Evolutionary conservation across 1,139 yeast species (phyloP), one percentile per base, ranked within the genome.

Genomic region (Blastobotrys raffinosifermentans): DNA sequence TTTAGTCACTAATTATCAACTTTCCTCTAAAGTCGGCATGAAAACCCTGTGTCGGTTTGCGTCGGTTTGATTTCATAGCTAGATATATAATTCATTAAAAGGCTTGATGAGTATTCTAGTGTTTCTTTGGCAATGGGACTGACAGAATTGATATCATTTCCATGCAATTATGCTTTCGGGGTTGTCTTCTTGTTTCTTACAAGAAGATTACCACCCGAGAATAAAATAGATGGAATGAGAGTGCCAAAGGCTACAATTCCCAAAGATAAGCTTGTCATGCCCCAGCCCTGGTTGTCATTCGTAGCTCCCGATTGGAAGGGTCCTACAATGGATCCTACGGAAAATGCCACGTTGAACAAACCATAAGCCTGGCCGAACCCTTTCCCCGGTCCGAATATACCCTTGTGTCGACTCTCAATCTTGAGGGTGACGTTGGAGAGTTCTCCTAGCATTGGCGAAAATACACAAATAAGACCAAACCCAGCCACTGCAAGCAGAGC

Each of bases 291-390:
- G 9, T 32, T 20, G 4, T 41, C 43, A 30, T 44, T 45, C n/a
- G 51, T 47, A 2, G 52, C 50, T 5, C 62, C 64, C 4, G 61
- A 51, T 29, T 51, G 53, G 15, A 60, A 51, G 3, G 66, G 66
- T 2, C 66, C 66, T 33, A 59, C 43, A 16, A 62, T 42, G 3
- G 54, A 42, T 1, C 66, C 66, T 2, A 60, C 31, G 1, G 64
- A 50, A 34, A 47, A 61, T 3, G 59, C 61, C 13, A 61, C 53
- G 32, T 62, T 62, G 45, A 57, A 59, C 13, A 58, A 43, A 2
- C 63, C 64, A 35, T 58, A 62, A 1, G 57, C 63, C 35, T 60
- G 63, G 5, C 63, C 66, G 29, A 47, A 53, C 3, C 64, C 66
- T 31, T 55, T 55, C 4, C 60, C 57, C 9, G 44, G 40, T 3